Evolutionary conservation across 805 yeast species (phyloP), one percentile per base, ranked within the genome.

Genomic region (Cyberlindnera amylophila): DNA sequence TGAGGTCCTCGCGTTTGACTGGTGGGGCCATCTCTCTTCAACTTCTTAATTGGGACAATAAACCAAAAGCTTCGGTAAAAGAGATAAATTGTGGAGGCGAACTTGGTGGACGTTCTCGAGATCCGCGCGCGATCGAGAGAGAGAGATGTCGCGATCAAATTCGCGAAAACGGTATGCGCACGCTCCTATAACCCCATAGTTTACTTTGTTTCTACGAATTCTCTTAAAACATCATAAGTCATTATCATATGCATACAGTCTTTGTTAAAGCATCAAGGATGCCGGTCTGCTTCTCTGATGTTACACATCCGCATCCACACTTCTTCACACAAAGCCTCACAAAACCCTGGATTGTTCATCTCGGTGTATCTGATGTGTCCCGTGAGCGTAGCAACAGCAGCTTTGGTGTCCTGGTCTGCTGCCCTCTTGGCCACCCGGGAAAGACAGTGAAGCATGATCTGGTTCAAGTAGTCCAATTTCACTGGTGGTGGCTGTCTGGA

Each of bases 311-410:
- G 57, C 32, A 64, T 48, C 59, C 69, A 65, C 11, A 82, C 62
- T 55, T 84, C 91, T 58, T 84, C 87, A 8, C 81, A 64, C 8
- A 85, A 68, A 0, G 86, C 87, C 43, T 76, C 81, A 36, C 79
- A 64, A 34, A 85, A 66, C 0, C 93, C 93, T 1, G 85, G 82
- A 43, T 76, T 77, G 16, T 61, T 57, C 17, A 53, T 44, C 52
- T 85, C 89, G 26, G 72, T 69, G 4, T 56, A 58, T 2, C 62
- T 56, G 30, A 84, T 61, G 10, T 61, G 61, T 6, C 62, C 53
- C 29, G 67, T 64, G 38, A 84, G 57, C 3, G 59, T 48, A 30
- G 66, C 56, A 21, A 82, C 83, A 6, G 71, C 62, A 3, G 49
- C 44, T 36, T 66, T 71, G 0, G 87, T 77, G 18, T 62, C 68